Base-by-base conservation (phyloP, 352 stramenopile genomes). In the Nothophytophthora sp. region DNA sequence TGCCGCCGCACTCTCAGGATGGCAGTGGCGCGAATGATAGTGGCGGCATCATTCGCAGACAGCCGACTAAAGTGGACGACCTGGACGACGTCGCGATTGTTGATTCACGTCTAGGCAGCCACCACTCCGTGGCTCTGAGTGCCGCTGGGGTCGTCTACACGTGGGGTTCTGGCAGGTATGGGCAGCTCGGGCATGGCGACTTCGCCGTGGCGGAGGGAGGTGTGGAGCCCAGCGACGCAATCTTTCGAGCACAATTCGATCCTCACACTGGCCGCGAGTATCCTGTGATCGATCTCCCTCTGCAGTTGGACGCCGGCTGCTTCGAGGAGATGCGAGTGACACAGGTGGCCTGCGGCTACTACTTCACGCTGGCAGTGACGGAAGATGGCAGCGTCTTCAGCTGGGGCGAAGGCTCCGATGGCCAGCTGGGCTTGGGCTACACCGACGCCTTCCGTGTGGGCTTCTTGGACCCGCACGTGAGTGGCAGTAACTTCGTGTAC, bases 391-490 rank as follows among this genome's bases (percentile, higher is more conserved):
- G 68, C 18, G 70, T 90, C 5, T 87, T 87, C 33, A 75, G 78
- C 18, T 92, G 79, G 76, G 81, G 81, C 0, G 79, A 92, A 57
- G 81, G 79, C 27, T 92, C 78, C 1, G 81, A 92, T 35, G 78
- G 81, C 0, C 81, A 91, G 37, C 66, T 90, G 12, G 81, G 81
- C 1, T 45, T 92, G 1, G 76, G 81, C 0, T 87, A 83, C 40
- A 71, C 69, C 4, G 76, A 92, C 46, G 60, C 62, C 13, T 92
- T 88, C 33, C 63, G 71, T 8, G 78, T 90, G 11, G 81, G 81
- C 2, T 90, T 81, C 37, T 61, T 90, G 6, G 81, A 90, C 24
- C 66, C 81, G 1, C 70, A 89, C 34, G 80, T 92, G 16, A 79
- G 79, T 30, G 68, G 80, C 22, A 90, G 74, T 50, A 90, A 71